phyloP scores from a whole-genome alignment of 2,329 filamentous ascomycete genomes.

The Tolypocladium tundrense region DNA sequence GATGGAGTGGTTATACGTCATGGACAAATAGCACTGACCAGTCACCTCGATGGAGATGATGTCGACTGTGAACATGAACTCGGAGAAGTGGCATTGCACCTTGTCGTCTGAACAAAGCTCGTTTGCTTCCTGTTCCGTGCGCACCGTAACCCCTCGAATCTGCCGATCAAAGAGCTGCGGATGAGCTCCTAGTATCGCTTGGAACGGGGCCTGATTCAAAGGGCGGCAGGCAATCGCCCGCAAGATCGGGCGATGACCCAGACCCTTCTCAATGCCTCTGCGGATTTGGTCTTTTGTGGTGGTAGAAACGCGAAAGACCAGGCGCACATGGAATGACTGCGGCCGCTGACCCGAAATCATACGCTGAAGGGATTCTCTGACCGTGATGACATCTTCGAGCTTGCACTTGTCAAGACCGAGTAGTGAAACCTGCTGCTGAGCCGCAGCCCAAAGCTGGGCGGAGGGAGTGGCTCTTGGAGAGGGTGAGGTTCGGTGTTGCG shows the following conservation, averaged over 20 bases:
- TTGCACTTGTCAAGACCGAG: slow-evolving; percentile 10
- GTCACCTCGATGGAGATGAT: slow-evolving; percentile 12
- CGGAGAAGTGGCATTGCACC: slow-evolving; percentile 7
- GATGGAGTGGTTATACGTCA: slow-evolving; percentile 24
- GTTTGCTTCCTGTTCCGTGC: slow-evolving; percentile 11
- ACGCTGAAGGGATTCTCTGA: slow-evolving; percentile 18
- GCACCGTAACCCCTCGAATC: slow-evolving; percentile 12
- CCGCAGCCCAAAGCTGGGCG: slow-evolving; percentile 1
- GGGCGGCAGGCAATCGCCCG: slow-evolving; percentile 16
- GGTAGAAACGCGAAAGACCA: slow-evolving; percentile 17
- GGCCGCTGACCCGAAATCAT: slow-evolving; percentile 19
- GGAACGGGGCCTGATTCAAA: slow-evolving; percentile 10
- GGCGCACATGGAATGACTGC: slow-evolving; percentile 23
- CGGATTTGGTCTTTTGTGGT: slow-evolving; percentile 12
- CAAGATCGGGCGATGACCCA: slow-evolving; percentile 17
- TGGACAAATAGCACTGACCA: slow-evolving; percentile 10
- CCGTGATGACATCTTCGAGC: slow-evolving; percentile 18
- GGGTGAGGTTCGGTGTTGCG: not conserved
- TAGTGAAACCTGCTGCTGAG: slow-evolving; percentile 1
- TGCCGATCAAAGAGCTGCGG: slow-evolving; percentile 14
- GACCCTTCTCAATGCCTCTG: slow-evolving; percentile 14
- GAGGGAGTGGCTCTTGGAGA: not conserved
- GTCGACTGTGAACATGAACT: slow-evolving; percentile 20
- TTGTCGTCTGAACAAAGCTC: slow-evolving; percentile 11
- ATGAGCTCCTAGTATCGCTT: slow-evolving; percentile 14